Evolutionary conservation across 108 stramenopile genomes (phyloP), one percentile per base, ranked within the genome.

Genomic region (Phaeodactylum tricornutum): DNA sequence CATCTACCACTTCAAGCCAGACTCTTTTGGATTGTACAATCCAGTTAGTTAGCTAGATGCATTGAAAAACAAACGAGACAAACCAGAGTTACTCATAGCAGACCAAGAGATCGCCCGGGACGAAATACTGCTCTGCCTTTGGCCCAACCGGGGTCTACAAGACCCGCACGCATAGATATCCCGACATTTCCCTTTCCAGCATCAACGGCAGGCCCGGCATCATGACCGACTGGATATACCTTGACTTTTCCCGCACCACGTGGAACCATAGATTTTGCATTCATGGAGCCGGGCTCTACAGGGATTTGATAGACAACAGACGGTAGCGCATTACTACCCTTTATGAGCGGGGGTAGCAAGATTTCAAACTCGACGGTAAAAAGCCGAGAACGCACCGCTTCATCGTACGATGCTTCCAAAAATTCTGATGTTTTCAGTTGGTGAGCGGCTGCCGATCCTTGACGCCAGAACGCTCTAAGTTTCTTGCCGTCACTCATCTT

Each of bases 121-220:
- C 87, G 75, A 51, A 88, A 88, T 27, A 72, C 29, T 31, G 53
- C 55, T 29, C 72, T 57, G 35, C 87, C 87, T 56, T 59, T 64
- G 11, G 75, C 77, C 82, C 80, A 88, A 15, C 55, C 49, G 12
- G 77, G 77, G 61, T 88, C 87, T n/a, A 88, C 78, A 42, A 88
- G 56, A 29, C 80, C 87, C 22, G 75, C 52, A 41, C 57, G 71
- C 71, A 77, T 65, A 14, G 78, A 73, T 19, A 73, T 30, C 42
- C 61, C 62, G 0, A 81, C 66, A 45, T 71, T 67, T 9, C 74
- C 62, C 40, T 61, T 55, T 23, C 79, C 79, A 14, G 65, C 31
- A 24, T 71, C 46, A 33, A 78, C 47, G 64, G 52, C 59, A 61
- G 45, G 49, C 47, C 59, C 12, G 22, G 52, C 20, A 23, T 33